Conservation (phyloP, 169 alveolate genomes). For the Plasmodium malariae region DNA sequence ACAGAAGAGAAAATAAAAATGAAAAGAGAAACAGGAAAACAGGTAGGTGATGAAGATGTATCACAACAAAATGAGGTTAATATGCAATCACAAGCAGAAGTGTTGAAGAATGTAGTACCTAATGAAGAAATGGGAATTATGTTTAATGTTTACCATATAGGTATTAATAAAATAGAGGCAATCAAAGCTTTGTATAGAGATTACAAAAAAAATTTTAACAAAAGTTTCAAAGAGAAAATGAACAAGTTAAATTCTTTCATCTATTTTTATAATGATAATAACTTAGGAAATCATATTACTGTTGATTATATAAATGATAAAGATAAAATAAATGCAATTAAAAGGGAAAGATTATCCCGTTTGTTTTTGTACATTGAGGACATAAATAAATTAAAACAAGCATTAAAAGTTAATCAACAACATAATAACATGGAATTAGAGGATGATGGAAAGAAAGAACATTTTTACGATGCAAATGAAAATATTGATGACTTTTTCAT, state of each 20-base stretch:
- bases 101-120: slow-evolving; percentile 45
- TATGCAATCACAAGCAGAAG: too few species aligned
- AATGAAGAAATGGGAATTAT: slow-evolving; percentile 55
- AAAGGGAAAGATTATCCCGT: slow-evolving; percentile 54
- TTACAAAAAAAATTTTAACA: slow-evolving; percentile 46
- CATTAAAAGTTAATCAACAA: slow-evolving; percentile 68
- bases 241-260: slow-evolving; percentile 40
- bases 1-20: neutral
- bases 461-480: slow-evolving; percentile 76
- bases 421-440: slow-evolving; percentile 21
- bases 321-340: slow-evolving; percentile 55
- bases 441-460: slow-evolving; percentile 45
- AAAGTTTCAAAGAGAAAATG: slow-evolving; percentile 62
- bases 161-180: slow-evolving; percentile 72
- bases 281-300: slow-evolving; percentile 40
- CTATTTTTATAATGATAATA: slow-evolving; percentile 37
- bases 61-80: too few species aligned
- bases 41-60: too few species aligned
- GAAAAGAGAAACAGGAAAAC: neutral
- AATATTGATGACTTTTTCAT: slow-evolving; percentile 71
- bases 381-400: slow-evolving; percentile 57
- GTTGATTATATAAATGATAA: slow-evolving; percentile 42
- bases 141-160: slow-evolving; percentile 60
- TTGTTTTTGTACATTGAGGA: slow-evolving; percentile 74
- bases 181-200: slow-evolving; percentile 52